Evolutionary conservation across 768 basidiomycete species (phyloP).

Genomic region (Cystobasidium ongulense): DNA sequence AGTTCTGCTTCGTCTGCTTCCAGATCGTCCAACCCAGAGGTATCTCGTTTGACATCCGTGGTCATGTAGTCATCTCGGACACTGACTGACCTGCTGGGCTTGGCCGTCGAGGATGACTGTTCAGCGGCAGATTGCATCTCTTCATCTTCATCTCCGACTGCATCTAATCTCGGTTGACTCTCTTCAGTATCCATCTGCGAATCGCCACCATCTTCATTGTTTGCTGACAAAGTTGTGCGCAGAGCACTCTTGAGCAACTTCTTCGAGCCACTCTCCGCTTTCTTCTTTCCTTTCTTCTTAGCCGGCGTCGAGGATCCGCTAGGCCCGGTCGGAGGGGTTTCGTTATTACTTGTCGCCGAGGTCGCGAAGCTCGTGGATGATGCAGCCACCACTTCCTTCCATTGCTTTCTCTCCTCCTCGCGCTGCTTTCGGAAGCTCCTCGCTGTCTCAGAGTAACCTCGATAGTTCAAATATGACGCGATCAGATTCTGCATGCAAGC

Average conservation of each 20-base stretch:
- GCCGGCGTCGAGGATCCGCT: background rate
- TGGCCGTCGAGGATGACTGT: background rate
- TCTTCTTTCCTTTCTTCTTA: slow-evolving; percentile 17
- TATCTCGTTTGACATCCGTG: background rate
- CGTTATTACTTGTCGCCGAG: background rate
- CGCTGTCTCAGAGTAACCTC: slow-evolving; percentile 6
- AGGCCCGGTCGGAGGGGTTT: background rate
- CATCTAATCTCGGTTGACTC: background rate
- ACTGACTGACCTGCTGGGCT: background rate
- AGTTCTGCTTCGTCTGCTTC: slow-evolving; percentile 14
- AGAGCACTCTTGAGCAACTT: slow-evolving; percentile 8
- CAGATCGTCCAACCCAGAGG: background rate
- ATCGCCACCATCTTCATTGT: background rate
- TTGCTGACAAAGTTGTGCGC: background rate
- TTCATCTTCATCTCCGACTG: background rate
- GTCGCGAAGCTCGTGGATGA: background rate
- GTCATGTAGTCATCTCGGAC: slow-evolving; percentile 7
- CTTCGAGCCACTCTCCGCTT: background rate
- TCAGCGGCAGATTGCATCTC: background rate
- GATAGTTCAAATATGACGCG: slow-evolving; percentile 10
- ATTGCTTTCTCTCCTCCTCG: background rate
- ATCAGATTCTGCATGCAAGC: background rate
- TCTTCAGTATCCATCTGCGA: background rate
- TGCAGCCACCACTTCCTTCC: background rate
- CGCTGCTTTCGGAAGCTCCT: slow-evolving; percentile 13